Evolutionary conservation across 768 basidiomycete species (phyloP), one percentile per base, ranked within the genome.

Genomic region (Tylopilus sp.): DNA sequence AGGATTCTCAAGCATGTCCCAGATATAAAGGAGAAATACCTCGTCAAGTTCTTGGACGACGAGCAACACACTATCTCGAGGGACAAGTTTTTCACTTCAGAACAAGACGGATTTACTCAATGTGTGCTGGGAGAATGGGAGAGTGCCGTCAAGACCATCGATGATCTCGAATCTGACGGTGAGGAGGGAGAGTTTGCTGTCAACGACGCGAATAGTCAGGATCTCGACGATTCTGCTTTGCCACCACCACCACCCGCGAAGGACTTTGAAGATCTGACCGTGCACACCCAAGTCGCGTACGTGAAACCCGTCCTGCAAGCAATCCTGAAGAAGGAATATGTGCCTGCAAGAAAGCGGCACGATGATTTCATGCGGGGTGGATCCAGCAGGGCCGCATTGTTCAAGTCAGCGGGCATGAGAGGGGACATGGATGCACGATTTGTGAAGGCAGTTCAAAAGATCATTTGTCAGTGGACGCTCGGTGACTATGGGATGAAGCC

Each of bases 111-210:
- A n/a, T 91, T 90, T 66, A 73, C 68, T 20, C 77, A 70, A 6
- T 90, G 88, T 70, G 71, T 74, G 76, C 57, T 88, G 23, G 88
- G 87, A 18, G 56, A 75, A 46, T 82, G 79, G 59, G 74, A 77
- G 36, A 83, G 80, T 48, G 66, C 64, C 0, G 62, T 74, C 50
- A 61, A 69, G 26, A 57, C 56, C 4, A 53, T 21, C 0, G 67
- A 68, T 6, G 60, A 66, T 30, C 56, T 40, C 15, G 68, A 70
- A 1, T 69, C 68, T n/a, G 67, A 51, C 13, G 60, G 64, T 40
- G 66, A 69, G 28, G 51, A 8, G 22, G 73, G 68, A 8, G 61
- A 58, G 23, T 44, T 23, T 23, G 44, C 26, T 21, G 40, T 28
- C 28, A 73, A 79, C 9, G 73, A 73, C n/a, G 63, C 69, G 22